These are phyloP conservation scores for Microbotryum saponariae DNA, from an alignment of 1,284 basidiomycete species.

Conservation along the genomic window DNA sequence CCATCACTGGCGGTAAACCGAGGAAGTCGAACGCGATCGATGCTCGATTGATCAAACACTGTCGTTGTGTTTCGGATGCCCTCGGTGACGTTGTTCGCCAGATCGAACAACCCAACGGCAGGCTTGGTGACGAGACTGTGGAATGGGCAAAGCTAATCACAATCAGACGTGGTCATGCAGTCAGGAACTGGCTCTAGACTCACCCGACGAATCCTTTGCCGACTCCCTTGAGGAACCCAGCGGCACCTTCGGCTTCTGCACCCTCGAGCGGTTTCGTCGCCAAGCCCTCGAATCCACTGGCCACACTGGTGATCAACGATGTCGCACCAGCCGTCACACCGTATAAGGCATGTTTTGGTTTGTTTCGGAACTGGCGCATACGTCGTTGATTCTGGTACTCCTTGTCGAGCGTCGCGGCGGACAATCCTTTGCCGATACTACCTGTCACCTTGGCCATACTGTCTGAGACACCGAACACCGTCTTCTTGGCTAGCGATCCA, in stretches of 20 bases:
- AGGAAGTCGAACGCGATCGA: constrained; percentile 83
- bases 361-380: constrained; percentile 83
- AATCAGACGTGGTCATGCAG: constrained; percentile 14
- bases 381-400: constrained; percentile 88
- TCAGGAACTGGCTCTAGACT: constrained; percentile 33
- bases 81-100: constrained; percentile 92
- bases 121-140: constrained; percentile 86
- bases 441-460: constrained; percentile 96
- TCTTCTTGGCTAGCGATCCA: constrained; percentile 97
- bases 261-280: constrained; percentile 88
- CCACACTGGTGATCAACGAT: constrained; percentile 85
- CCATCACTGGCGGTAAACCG: constrained; percentile 78
- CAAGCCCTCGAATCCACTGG: constrained; percentile 92
- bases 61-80: constrained; percentile 96
- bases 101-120: constrained; percentile 90
- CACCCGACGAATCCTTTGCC: constrained; percentile 94
- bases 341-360: constrained; percentile 93
- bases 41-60: constrained; percentile 86
- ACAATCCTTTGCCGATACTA: constrained; percentile 91
- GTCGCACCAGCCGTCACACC: constrained; percentile 91
- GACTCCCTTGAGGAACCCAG: constrained; percentile 96
- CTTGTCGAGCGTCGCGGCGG: constrained; percentile 90
- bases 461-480: constrained; percentile 91
- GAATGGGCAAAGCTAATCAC: not conserved
- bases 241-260: constrained; percentile 85